Conservation (phyloP, 352 stramenopile genomes). For the Saprolegnia parasitica region DNA sequence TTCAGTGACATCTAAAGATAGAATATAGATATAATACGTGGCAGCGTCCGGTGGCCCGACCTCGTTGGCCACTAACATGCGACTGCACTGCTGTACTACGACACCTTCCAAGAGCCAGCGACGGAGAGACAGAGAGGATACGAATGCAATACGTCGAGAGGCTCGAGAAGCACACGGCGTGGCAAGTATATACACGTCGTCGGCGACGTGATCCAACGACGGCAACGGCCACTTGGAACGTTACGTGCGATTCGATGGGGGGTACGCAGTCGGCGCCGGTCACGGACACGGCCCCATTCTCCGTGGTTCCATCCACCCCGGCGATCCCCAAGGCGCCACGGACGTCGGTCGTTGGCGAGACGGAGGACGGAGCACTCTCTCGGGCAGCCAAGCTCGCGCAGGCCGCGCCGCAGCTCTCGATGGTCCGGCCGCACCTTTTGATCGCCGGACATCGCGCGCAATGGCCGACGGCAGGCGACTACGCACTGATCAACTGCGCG, state of each 20-base stretch:
- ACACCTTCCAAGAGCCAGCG: too few species aligned
- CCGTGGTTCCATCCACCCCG: neutral
- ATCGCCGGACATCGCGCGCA: conserved; percentile 15
- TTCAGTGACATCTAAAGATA: neutral
- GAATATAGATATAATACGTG: neutral
- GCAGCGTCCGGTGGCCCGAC: neutral
- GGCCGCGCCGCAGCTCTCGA: neutral
- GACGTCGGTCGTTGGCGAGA: neutral
- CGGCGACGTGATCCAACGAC: too few species aligned
- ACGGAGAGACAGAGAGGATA: too few species aligned
- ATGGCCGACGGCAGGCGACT: neutral
- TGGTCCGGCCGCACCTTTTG: conserved; percentile 4
- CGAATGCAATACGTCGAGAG: too few species aligned
- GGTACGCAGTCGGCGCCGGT: neutral
- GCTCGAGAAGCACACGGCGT: too few species aligned
- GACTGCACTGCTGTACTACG: neutral
- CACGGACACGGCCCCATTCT: neutral
- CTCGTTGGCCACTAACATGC: neutral
- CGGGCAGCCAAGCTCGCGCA: neutral
- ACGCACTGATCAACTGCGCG: conserved; percentile 7
- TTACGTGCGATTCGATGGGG: neutral
- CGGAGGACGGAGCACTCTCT: neutral
- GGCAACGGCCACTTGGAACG: too few species aligned
- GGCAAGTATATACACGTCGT: too few species aligned
- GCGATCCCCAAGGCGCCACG: neutral